A percentile compares a stretch with the other conserved stretches of the same genome.
Conservation (phyloP, 192 early-diverging fungal genomes). For the Chytriomyces hyalinus region DNA sequence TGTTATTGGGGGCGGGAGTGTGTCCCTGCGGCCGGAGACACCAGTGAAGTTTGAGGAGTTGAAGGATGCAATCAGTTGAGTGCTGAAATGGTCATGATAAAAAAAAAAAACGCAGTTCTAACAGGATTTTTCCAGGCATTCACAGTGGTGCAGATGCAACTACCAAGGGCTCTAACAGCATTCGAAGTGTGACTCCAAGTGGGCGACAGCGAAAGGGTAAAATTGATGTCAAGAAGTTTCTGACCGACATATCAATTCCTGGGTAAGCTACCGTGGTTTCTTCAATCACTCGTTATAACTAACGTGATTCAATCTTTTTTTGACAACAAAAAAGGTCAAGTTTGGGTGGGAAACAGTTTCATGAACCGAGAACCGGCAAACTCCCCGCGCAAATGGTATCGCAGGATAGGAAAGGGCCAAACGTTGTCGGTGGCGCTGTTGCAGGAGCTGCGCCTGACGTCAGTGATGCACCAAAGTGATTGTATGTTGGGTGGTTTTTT, state of each 20-base stretch:
- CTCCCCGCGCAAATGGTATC: background rate
- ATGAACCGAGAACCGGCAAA: background rate
- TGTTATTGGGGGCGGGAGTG: background rate
- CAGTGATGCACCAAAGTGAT: too few relatives aligned
- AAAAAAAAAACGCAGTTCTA: too few relatives aligned
- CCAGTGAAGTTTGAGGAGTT: slow-evolving; percentile 31
- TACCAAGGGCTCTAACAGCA: background rate
- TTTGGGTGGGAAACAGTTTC: background rate
- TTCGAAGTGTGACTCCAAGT: background rate
- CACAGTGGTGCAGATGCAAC: slow-evolving; percentile 4
- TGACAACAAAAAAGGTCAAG: background rate
- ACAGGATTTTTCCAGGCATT: background rate
- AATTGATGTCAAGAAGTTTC: slow-evolving; percentile 28
- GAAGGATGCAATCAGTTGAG: slow-evolving; percentile 19
- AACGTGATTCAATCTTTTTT: too few relatives aligned
- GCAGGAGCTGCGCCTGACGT: too few relatives aligned
- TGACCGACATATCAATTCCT: slow-evolving; percentile 7
- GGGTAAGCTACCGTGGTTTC: background rate
- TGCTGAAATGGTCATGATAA: too few relatives aligned
- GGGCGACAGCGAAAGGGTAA: background rate
- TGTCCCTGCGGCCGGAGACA: background rate
- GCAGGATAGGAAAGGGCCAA: background rate
- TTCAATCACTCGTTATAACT: too few relatives aligned
- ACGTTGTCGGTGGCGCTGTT: background rate
- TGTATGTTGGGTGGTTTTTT: too few relatives aligned